Evolutionary conservation across 2,329 filamentous ascomycete genomes (phyloP).

Genomic region (Aspergillus alliaceus): DNA sequence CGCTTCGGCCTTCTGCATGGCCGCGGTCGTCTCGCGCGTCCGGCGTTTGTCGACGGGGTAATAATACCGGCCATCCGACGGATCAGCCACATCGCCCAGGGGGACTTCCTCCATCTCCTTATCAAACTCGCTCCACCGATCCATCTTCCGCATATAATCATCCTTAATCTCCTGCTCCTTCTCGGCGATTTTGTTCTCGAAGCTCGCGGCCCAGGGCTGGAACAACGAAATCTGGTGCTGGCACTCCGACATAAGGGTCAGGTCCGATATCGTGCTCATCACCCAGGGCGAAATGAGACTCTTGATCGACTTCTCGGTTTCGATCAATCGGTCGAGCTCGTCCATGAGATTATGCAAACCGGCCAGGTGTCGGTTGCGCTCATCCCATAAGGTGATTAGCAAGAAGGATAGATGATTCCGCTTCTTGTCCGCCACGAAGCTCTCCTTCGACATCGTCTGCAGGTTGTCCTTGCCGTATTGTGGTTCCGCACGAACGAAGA

Average conservation of each 20-base stretch:
- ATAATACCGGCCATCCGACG: constrained; percentile 42
- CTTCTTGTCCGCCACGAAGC: background rate
- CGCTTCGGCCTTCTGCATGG: constrained; percentile 48
- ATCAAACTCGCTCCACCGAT: background rate
- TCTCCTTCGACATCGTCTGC: background rate
- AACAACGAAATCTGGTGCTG: constrained; percentile 48
- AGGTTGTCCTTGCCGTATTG: background rate
- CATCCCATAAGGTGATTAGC: constrained; percentile 24
- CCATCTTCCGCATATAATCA: background rate
- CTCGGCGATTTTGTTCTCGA: constrained; percentile 32
- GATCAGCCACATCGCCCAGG: constrained; percentile 29
- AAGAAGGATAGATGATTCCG: background rate
- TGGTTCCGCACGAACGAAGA: constrained; percentile 11
- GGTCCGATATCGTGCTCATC: constrained; percentile 24
- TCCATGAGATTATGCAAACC: constrained; percentile 45
- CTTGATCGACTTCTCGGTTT: constrained; percentile 12
- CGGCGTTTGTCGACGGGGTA: constrained; percentile 52
- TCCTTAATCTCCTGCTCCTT: constrained; percentile 2
- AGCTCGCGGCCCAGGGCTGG: constrained; percentile 50
- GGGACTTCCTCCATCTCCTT: constrained; percentile 4
- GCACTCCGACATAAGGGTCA: constrained; percentile 50
- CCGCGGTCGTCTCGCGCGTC: constrained; percentile 46
- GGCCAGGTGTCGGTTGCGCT: constrained; percentile 33
- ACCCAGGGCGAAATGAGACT: background rate
- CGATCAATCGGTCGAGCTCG: constrained; percentile 49